Conservation (phyloP, 352 stramenopile species). For the Thalassiosira ordinaria region DNA sequence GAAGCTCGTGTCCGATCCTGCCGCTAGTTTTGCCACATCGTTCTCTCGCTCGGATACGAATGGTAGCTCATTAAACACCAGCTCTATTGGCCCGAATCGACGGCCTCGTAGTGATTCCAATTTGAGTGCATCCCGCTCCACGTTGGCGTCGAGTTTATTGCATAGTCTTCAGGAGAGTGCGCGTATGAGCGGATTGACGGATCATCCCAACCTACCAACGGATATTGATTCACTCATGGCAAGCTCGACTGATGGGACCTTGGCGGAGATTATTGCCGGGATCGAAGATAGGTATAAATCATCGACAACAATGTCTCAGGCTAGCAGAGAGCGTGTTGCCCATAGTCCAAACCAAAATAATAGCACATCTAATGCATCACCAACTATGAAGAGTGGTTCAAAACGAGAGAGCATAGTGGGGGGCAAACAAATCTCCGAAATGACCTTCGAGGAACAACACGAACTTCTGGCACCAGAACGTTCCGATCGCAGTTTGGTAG, state of each 20-base stretch:
- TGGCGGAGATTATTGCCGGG: conserved; percentile 19
- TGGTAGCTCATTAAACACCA: too few relatives aligned
- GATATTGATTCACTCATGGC: conserved; percentile 30
- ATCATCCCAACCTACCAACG: too few relatives aligned
- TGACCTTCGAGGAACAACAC: conserved; percentile 43
- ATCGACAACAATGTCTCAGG: background rate
- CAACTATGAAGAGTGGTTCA: too few relatives aligned
- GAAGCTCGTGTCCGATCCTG: conserved; percentile 19
- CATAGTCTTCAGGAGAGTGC: too few relatives aligned
- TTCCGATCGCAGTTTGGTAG: conserved; percentile 26
- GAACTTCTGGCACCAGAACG: conserved; percentile 32
- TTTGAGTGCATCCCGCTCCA: too few relatives aligned
- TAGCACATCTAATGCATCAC: too few relatives aligned
- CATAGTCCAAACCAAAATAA: too few relatives aligned
- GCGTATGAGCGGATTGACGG: too few relatives aligned
- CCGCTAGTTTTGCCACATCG: background rate
- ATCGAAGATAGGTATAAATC: conserved; percentile 17
- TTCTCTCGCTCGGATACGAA: background rate
- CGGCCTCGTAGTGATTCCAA: too few relatives aligned
- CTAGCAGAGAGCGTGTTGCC: too few relatives aligned
- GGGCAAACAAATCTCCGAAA: conserved; percentile 38
- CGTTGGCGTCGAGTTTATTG: conserved; percentile 5
- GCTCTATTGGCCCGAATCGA: too few relatives aligned
- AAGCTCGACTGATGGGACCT: conserved; percentile 20
- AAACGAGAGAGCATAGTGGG: conserved; percentile 45